phyloP scores from a whole-genome alignment of 306 rosid genomes.

The Vigna mungo region DNA sequence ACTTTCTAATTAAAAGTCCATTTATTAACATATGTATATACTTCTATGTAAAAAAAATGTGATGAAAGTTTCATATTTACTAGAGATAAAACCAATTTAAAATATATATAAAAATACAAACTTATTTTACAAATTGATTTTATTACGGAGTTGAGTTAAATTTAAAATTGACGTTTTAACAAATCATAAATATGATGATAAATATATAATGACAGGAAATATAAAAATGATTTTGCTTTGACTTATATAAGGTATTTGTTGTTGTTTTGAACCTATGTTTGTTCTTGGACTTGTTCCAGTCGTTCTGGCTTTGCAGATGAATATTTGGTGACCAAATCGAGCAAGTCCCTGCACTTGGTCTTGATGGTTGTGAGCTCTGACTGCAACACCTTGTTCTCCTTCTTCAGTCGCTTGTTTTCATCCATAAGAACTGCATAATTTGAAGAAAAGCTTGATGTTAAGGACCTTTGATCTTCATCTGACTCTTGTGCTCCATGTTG shows the following conservation, averaged over 20 bases:
- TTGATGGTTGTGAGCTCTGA: slow-evolving; percentile 69
- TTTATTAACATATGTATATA: too few species aligned
- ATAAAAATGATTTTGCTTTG: slow-evolving; percentile 52
- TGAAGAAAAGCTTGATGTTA: slow-evolving; percentile 66
- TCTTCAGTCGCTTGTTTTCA: slow-evolving; percentile 82
- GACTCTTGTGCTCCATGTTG: slow-evolving; percentile 47
- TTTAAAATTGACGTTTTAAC: too few species aligned
- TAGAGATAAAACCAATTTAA: too few species aligned
- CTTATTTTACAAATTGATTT: too few species aligned
- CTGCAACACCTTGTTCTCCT: slow-evolving; percentile 67
- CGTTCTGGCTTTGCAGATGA: slow-evolving; percentile 49
- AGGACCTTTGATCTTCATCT: slow-evolving; percentile 83
- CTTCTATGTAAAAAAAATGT: too few species aligned
- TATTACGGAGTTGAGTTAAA: too few species aligned
- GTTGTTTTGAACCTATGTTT: slow-evolving; percentile 63
- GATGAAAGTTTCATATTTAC: too few species aligned
- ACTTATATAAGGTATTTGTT: slow-evolving; percentile 62
- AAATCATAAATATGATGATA: too few species aligned
- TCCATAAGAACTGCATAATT: slow-evolving; percentile 60
- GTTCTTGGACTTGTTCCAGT: slow-evolving; percentile 69
- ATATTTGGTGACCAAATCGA: slow-evolving; percentile 64
- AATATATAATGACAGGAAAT: too few species aligned
- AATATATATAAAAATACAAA: too few species aligned
- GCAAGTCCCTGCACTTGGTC: slow-evolving; percentile 71
- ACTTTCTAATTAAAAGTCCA: too few species aligned